Evolutionary conservation across 345 rosid species (phyloP).

Genomic region (Eucalyptus polybractea): DNA sequence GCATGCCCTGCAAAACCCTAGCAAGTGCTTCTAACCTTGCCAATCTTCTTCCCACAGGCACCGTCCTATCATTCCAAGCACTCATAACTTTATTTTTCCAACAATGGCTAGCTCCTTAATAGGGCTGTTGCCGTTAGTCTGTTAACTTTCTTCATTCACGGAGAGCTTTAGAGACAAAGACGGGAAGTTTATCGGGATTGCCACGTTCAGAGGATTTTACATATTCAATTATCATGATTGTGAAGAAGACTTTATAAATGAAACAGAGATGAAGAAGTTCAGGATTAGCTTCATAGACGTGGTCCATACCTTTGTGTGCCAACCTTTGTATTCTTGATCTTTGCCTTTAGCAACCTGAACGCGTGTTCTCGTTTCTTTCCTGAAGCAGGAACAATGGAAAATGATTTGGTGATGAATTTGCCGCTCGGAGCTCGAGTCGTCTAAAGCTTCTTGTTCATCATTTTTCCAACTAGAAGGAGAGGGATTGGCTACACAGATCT

Average conservation of each 20-base stretch:
- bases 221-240: conserved; percentile 8
- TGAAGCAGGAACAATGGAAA: neutral
- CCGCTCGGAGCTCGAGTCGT: conserved; percentile 21
- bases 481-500: no score
- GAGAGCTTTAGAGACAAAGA: no score
- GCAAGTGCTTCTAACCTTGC: no score
- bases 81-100: no score
- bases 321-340: conserved; percentile 24
- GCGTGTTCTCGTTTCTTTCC: conserved; percentile 22
- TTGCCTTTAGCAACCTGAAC: conserved; percentile 20
- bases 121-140: no score
- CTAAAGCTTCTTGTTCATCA: conserved; percentile 12
- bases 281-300: conserved; percentile 12
- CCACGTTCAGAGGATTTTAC: neutral
- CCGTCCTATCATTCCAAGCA: no score
- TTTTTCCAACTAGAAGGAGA: conserved; percentile 28
- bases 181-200: no score
- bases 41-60: no score
- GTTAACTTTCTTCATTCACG: no score
- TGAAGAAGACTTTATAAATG: neutral
- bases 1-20: no score
- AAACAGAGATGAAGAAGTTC: neutral
- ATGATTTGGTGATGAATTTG: conserved; percentile 8
- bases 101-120: no score
- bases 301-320: conserved; percentile 29